These are phyloP conservation scores for Colletotrichum sp. DNA, from an alignment of 2,329 filamentous ascomycete genomes.

Conservation along the genomic window DNA sequence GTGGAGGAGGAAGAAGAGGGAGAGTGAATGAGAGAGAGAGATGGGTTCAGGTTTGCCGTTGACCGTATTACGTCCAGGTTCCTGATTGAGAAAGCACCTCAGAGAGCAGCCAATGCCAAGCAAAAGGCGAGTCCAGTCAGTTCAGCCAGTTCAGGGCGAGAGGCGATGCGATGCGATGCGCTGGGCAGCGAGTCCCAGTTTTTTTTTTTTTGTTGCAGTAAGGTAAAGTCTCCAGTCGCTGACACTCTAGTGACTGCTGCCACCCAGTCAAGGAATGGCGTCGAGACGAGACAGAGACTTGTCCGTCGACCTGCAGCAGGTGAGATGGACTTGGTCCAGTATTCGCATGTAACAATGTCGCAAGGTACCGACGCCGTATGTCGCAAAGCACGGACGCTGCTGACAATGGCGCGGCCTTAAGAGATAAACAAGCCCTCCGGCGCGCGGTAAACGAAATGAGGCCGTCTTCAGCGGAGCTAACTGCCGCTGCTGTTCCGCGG, in stretches of 20 bases:
- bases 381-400: constrained; percentile 15
- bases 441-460: constrained; percentile 12
- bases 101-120: not conserved
- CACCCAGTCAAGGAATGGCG: not conserved
- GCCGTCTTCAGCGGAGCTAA: constrained; percentile 5
- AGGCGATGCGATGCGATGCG: not conserved
- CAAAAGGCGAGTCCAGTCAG: not conserved
- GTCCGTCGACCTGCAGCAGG: not conserved
- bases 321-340: not conserved
- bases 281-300: not conserved
- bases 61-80: not conserved
- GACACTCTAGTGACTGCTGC: not conserved
- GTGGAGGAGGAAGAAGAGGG: not conserved
- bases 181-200: not conserved
- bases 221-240: not conserved
- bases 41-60: not conserved
- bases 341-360: not conserved
- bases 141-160: not conserved
- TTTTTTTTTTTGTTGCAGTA: not conserved
- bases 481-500: not conserved
- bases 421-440: not conserved
- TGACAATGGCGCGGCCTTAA: constrained; percentile 1
- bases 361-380: not conserved
- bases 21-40: not conserved
- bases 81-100: not conserved